These are phyloP conservation scores for Begonia peltatifolia DNA, from an alignment of 306 rosid species.

Conservation along the genomic window DNA sequence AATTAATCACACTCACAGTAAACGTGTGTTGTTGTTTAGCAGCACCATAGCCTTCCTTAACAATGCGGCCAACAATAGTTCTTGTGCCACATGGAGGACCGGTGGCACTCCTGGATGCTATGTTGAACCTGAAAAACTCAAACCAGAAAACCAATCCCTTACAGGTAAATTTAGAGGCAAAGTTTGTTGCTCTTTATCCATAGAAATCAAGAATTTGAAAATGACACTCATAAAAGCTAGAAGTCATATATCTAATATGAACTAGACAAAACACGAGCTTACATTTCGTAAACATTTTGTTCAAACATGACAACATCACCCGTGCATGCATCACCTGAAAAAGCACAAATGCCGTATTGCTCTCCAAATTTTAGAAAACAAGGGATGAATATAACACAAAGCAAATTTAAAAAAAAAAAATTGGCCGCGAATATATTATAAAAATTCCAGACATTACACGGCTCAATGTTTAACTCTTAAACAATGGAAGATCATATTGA, in stretches of 20 bases:
- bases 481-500: neutral
- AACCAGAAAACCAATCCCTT: neutral
- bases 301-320: slow-evolving; percentile 86
- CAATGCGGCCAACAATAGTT: slow-evolving; percentile 67
- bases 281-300: slow-evolving; percentile 81
- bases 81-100: slow-evolving; percentile 77
- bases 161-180: too few relatives aligned
- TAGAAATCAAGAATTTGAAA: too few relatives aligned
- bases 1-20: slow-evolving; percentile 39
- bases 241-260: too few relatives aligned
- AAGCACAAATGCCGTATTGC: slow-evolving; percentile 3
- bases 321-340: slow-evolving; percentile 90
- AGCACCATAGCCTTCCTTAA: slow-evolving; percentile 85
- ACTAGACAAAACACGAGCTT: slow-evolving; percentile 16
- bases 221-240: too few relatives aligned
- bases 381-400: too few relatives aligned
- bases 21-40: slow-evolving; percentile 90
- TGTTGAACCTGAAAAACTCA: slow-evolving; percentile 45
- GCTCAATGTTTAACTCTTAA: neutral
- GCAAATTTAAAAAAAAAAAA: too few relatives aligned
- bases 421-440: too few relatives aligned
- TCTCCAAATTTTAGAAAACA: too few relatives aligned
- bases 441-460: too few relatives aligned
- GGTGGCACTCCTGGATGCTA: slow-evolving; percentile 55
- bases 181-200: too few relatives aligned